Evolutionary conservation across 306 rosid species (phyloP), one percentile per base, ranked within the genome.

Genomic region (Prunus padus): DNA sequence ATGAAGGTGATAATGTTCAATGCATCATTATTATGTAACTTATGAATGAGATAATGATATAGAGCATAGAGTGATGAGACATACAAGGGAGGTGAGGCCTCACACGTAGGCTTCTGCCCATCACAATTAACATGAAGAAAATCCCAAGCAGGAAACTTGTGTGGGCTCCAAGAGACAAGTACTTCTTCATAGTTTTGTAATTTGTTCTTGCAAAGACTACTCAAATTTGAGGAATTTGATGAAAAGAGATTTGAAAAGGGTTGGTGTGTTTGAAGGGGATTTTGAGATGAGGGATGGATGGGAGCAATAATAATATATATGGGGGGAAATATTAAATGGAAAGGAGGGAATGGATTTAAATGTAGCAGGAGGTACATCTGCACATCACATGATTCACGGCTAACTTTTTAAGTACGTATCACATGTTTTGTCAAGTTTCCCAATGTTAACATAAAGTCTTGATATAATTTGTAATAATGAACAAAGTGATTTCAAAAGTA

Each of bases 381-480:
- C 79, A 73, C 78, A 75, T 95, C 98, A 95, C 98, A 89, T 90
- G 98, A 95, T 89, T 84, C 97, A 79, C 83, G 91, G 82, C 87
- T 66, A 56, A 56, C 51, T 62, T 84, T 88, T 87, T 74, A 85
- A 82, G 77, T 57, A 85, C 81, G 77, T 57, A 81, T 91, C 95
- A 88, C 85, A 87, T 83, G 93, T 86, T 85, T 78, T 79, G 75
- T 78, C 77, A 79, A 79, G 95, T 84, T 80, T 61, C 40, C n/a
- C 60, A 37, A 30, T 56, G 26, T 23, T 22, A 60, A 44, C 77
- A 73, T 73, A 73, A 59, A 59, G 57, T 40, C 68, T 14, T 37
- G 42, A 37, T 5, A 37, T 37, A 37, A 9, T 37, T 37, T 37
- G 42, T 37, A 37, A 37, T 37, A 37, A 37, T 37, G 42, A 1